phyloP scores from a whole-genome alignment of 2,329 filamentous ascomycete genomes.

The Epicoccum nigrum region DNA sequence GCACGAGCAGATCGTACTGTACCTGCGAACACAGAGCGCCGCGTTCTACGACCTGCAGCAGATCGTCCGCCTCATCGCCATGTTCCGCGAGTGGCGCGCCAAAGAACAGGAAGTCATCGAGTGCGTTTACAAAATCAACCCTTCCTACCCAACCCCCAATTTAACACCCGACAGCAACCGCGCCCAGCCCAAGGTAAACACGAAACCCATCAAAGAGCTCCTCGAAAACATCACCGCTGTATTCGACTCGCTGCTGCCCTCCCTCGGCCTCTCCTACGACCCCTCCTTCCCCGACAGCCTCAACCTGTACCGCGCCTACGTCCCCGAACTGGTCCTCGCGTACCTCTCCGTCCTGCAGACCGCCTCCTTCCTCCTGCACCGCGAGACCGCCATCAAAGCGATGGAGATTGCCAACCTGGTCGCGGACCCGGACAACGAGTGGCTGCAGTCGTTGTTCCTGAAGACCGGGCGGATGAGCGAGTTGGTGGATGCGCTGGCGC shows the following conservation, averaged over 20 bases:
- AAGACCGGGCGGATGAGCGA: conserved; percentile 53
- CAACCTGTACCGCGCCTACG: conserved; percentile 74
- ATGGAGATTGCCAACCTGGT: conserved; percentile 84
- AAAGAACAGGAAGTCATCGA: conserved; percentile 50
- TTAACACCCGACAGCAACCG: conserved; percentile 11
- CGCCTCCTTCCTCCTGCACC: conserved; percentile 73
- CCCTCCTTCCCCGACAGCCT: conserved; percentile 61
- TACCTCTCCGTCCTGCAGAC: conserved; percentile 83
- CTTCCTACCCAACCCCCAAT: not conserved
- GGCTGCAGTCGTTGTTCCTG: conserved; percentile 48
- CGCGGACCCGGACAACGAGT: conserved; percentile 54
- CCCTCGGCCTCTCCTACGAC: conserved; percentile 19
- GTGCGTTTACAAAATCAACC: no score
- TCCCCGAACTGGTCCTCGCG: conserved; percentile 84
- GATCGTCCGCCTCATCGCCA: conserved; percentile 50
- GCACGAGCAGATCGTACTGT: conserved; percentile 30
- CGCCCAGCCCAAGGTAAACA: conserved; percentile 29
- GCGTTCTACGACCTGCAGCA: conserved; percentile 53
- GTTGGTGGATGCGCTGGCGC: conserved; percentile 67
- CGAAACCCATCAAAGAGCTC: conserved; percentile 45
- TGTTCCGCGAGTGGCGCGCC: conserved; percentile 52
- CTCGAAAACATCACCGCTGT: conserved; percentile 49
- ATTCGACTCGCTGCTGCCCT: conserved; percentile 45
- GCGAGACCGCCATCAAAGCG: conserved; percentile 78
- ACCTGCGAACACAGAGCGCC: conserved; percentile 31